phyloP scores from a whole-genome alignment of 164 flowering plant species.

The Vitis amurensis region DNA sequence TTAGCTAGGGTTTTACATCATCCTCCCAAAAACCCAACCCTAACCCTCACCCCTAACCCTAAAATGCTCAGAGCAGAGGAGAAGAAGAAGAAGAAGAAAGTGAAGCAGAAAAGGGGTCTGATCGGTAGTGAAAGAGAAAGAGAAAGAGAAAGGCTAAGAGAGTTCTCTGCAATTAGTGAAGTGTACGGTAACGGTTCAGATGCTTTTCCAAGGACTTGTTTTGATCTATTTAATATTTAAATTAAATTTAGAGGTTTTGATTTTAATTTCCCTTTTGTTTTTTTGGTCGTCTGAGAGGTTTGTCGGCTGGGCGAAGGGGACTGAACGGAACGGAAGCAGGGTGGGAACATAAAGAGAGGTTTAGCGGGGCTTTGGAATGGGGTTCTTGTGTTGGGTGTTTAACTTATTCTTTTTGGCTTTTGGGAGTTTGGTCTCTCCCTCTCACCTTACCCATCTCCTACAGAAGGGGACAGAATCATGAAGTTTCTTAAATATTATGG shows the following conservation, averaged over 20 bases:
- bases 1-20: conserved; percentile 35
- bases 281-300: conserved; percentile 19
- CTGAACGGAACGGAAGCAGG: conserved; percentile 16
- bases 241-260: too few species aligned
- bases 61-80: conserved; percentile 1
- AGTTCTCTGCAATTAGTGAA: conserved; percentile 12
- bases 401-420: not conserved
- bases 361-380: not conserved
- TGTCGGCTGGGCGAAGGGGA: conserved; percentile 20
- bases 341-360: not conserved
- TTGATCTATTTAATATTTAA: not conserved
- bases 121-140: conserved; percentile 4
- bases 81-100: not conserved
- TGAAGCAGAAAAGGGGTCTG: not conserved
- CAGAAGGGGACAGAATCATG: too few species aligned
- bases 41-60: conserved; percentile 4
- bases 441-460: too few species aligned
- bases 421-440: too few species aligned
- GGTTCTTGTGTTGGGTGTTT: not conserved
- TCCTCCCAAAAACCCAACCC: not conserved
- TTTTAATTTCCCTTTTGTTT: not conserved
- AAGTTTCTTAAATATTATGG: too few species aligned
- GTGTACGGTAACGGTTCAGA: conserved; percentile 24
- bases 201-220: not conserved
- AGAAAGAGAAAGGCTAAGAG: not conserved